Evolutionary conservation across 257 asterid genomes (phyloP).

Genomic region (Solanum tacnaense): DNA sequence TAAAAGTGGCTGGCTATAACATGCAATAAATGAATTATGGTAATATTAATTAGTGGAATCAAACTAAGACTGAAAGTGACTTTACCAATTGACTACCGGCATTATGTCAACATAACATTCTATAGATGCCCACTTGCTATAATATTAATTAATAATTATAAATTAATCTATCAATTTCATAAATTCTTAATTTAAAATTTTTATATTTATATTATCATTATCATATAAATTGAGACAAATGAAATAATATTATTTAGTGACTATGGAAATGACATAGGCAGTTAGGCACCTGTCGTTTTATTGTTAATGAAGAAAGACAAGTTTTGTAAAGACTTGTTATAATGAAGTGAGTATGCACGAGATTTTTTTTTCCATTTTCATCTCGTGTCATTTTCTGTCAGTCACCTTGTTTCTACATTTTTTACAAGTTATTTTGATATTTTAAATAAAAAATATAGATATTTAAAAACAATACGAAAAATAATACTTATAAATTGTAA

Average conservation of each 20-base stretch:
- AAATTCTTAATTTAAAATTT: background rate
- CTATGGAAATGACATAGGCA: background rate
- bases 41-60: background rate
- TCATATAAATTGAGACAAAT: background rate
- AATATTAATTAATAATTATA: background rate
- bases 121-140: background rate
- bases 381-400: conserved; percentile 7
- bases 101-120: background rate
- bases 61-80: background rate
- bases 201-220: background rate
- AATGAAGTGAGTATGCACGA: background rate
- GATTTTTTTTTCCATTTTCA: conserved; percentile 3
- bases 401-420: background rate
- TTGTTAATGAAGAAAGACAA: background rate
- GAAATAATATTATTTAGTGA: background rate
- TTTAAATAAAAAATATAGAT: too few species aligned
- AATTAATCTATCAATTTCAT: background rate
- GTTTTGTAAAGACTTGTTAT: background rate
- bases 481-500: too few species aligned
- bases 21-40: background rate
- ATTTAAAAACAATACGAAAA: too few species aligned
- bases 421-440: background rate
- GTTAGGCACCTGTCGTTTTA: background rate
- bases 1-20: background rate
- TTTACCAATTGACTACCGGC: background rate